Percentiles rank a stretch among this genome's conserved stretches.
Conservation (phyloP, 495 filamentous ascomycete species). For the Penicillium longicatenatum region DNA sequence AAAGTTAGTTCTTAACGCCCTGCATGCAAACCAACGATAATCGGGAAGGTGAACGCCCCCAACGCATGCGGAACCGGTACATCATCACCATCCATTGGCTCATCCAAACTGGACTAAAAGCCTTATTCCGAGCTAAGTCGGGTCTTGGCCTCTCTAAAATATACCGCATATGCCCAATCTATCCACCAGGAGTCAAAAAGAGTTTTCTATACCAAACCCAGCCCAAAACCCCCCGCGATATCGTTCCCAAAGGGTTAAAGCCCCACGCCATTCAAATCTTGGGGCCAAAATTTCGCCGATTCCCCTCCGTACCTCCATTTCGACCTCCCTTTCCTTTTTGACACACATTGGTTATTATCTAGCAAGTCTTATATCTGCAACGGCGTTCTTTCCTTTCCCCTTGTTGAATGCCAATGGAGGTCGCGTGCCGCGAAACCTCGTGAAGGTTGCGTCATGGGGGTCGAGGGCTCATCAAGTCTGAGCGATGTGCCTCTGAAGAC, state of each 20-base stretch:
- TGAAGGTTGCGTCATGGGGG: constrained; percentile 31
- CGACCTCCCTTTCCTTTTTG: not conserved
- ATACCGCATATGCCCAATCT: not conserved
- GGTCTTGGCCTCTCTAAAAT: not conserved
- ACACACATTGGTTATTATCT: not conserved
- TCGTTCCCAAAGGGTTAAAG: constrained; percentile 3
- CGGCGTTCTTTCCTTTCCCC: not conserved
- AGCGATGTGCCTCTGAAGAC: constrained; percentile 40
- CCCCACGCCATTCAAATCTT: constrained; percentile 14
- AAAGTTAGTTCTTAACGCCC: not conserved
- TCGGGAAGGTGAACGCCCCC: not conserved
- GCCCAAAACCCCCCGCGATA: not conserved
- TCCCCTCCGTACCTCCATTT: not conserved
- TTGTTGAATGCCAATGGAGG: constrained; percentile 15
- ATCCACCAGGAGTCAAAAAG: not conserved
- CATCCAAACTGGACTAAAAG: not conserved
- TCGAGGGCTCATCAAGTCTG: constrained; percentile 33
- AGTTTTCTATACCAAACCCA: not conserved
- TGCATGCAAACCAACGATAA: not conserved
- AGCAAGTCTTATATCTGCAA: not conserved
- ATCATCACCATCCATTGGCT: not conserved
- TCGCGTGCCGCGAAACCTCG: constrained; percentile 13
- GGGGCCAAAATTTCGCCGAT: constrained; percentile 17
- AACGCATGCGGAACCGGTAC: constrained; percentile 1
- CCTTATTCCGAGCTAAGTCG: not conserved